Evolutionary conservation across 306 rosid species (phyloP), one percentile per base, ranked within the genome.

Genomic region (Corylus avellana): DNA sequence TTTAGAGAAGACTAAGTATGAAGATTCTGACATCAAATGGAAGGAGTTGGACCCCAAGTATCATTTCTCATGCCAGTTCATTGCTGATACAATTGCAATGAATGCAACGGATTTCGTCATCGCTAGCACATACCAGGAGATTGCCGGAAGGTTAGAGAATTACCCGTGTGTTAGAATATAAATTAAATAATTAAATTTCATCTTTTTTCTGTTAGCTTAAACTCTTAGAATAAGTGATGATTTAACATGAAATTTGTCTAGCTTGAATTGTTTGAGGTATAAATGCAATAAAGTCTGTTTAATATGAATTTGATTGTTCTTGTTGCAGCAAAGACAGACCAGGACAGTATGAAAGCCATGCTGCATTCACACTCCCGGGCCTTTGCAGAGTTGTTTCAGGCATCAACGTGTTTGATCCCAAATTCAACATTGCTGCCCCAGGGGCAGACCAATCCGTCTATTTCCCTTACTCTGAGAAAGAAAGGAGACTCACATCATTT

Each of bases 51-150:
- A 94, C 29, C 93, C 94, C 7, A 91, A 94, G 80, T 94, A 94
- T 73, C 98, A 94, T 71, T 94, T 94, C 72, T 91, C 98, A n/a
- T 94, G 97, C 78, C 98, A 94, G 78, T 94, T 94, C 83, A 88
- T 88, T 18, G 97, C 97, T 57, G 97, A 94, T 66, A 89, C 91
- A 66, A 86, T 94, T 66, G 88, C 97, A 14, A 94, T 94, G 98
- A 94, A 94, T 78, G 93, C 98, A 18, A 80, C 98, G 8, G 98
- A 94, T 77, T 94, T 94, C 84, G 79, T 94, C 79, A 94, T 94
- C 75, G 89, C 98, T 50, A 94, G 98, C 87, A 92, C 98, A 79
- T 94, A 83, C 84, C 98, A 94, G 76, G 97, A 94, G 81, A 92
- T 92, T 74, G 97, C 98, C 5, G 98, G 98, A 87, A 94, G 97